Base-by-base conservation (phyloP, 345 rosid genomes). In the Acer negundo region DNA sequence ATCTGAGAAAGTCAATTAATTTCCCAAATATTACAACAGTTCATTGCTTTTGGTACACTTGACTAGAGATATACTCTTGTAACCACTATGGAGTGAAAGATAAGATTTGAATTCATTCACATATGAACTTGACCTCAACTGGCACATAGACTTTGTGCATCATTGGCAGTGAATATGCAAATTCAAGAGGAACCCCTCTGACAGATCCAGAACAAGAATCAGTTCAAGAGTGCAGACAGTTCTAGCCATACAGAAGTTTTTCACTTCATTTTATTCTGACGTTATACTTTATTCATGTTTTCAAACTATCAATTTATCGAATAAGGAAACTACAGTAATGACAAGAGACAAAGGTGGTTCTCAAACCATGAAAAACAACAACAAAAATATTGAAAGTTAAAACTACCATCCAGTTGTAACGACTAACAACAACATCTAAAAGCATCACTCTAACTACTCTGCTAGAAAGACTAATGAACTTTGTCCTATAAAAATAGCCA, bases 321-420 rank as follows among this genome's bases (percentile, higher is more conserved):
- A 40, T 40, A 69, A 73, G 69, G 79, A 74, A 72, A 74, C 16
- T 28, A 70, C 17, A 65, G 58, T 6, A 23, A 15, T 23, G 31
- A 31, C 8, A 17, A 68, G 75, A 56, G 61, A 70, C 59, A 31
- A 71, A 59, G 51, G 31, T 20, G 19, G 42, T 19, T 28, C 42
- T 63, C 19, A 62, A 67, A 62, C 3, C 59, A 7, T 0, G n/a
- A 78, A 74, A 42, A 23, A 70, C 16, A 1, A 59, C 49, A 78
- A 66, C 0, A 35, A 47, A 65, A 47, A 20, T 42, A 65, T 46
- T 24, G 28, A 6, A 22, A 15, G 64, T 22, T 71, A 64, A 53
- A 46, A 62, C 24, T 42, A 66, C 35, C 65, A 58, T 65, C 35
- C 12, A 4, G 70, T 28, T 13, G 3, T 64, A 75, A 6, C 2